Evolutionary conservation across 345 rosid genomes (phyloP), one percentile per base, ranked within the genome.

Genomic region (Brassica nigra): DNA sequence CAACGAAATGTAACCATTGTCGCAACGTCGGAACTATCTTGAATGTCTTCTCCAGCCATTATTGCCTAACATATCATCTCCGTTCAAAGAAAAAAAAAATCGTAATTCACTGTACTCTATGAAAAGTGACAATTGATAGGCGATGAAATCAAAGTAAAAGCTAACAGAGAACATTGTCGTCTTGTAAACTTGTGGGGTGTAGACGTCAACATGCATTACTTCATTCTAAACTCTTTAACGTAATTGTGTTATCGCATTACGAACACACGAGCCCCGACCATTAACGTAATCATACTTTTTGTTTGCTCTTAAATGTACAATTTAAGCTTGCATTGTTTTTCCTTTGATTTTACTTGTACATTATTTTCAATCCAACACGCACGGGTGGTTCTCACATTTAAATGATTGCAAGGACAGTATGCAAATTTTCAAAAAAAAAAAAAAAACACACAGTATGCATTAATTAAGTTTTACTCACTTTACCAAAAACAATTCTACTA

Each of bases 81-180:
- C 36, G 14, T 18, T n/a, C 18, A 49, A 49, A 14, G 2, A 3
- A 33, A 14, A 47, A 47, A 47, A 52, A 54, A 30, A 3, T 63
- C 20, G 37, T 30, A 62, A 62, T 62, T 30, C 66, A 14, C 37
- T n/a, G 4, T 29, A 30, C 37, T n/a, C 8, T 63, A 30, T 28
- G 8, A 31, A 62, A 31, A 20, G 31, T 57, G 36, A 75, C 37
- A 59, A 18, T 74, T 27, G 33, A 12, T 14, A 29, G 58, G 67
- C 68, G 80, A 59, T 76, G 49, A 68, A 39, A 76, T 33, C 68
- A 42, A 68, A 76, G 80, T 58, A 15, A 58, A 66, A 68, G 2
- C 23, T 39, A 61, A 76, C 33, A 1, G 49, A 59, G 10, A 59
- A 76, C 49, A 61, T 29, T 76, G 68, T 68, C 80, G 8, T 55